Evolutionary conservation across 129 eudicot species (phyloP).

Genomic region (Daucus carota): DH1_v3.0 NC_030384.2:9813501-9814000

Average conservation of each 20-base stretch:
- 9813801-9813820: constrained; percentile 47
- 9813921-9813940: constrained; percentile 19
- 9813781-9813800: constrained; percentile 21
- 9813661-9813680: constrained; percentile 15
- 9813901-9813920: constrained; percentile 25
- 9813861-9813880: constrained; percentile 25
- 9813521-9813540: constrained; percentile 43
- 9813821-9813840: constrained; percentile 84
- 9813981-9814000: constrained; percentile 23
- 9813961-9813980: constrained; percentile 21
- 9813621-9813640: constrained; percentile 16
- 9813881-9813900: constrained; percentile 41
- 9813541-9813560: constrained; percentile 21
- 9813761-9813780: constrained; percentile 13
- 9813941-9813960: constrained; percentile 20
- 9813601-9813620: constrained; percentile 20
- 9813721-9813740: constrained; percentile 10
- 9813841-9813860: constrained; percentile 29
- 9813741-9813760: constrained; percentile 5
- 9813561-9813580: constrained; percentile 20
- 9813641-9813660: constrained; percentile 15
- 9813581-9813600: constrained; percentile 15
- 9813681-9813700: constrained; percentile 39
- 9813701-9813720: constrained; percentile 38
- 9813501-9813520: constrained; percentile 71